Evolutionary conservation across 208 protist species (phyloP).

Genomic region (Acanthamoeba healyi): DNA sequence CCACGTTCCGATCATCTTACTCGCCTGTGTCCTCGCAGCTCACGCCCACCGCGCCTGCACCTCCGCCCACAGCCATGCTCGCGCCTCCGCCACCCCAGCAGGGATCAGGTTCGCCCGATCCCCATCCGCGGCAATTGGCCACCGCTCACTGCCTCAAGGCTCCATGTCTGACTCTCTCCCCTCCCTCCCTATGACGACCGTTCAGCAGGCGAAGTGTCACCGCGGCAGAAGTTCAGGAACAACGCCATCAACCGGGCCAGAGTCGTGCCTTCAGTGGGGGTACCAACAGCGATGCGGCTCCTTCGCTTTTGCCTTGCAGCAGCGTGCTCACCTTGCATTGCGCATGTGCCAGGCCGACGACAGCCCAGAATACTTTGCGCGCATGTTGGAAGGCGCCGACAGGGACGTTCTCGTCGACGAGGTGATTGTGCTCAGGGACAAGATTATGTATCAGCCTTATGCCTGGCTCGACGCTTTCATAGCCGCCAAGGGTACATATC

Average conservation of each 20-base stretch:
- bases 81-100: slow-evolving; percentile 49
- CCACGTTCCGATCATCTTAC: background rate
- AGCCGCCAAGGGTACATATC: slow-evolving; percentile 52
- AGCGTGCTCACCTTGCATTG: background rate
- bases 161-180: background rate
- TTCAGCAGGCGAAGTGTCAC: background rate
- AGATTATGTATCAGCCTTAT: slow-evolving; percentile 50
- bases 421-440: background rate
- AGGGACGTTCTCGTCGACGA: background rate
- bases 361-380: slow-evolving; percentile 26
- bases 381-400: slow-evolving; percentile 27
- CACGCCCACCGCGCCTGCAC: background rate
- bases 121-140: background rate
- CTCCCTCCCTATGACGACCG: background rate
- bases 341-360: slow-evolving; percentile 8
- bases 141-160: too few relatives aligned
- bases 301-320: background rate
- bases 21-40: background rate
- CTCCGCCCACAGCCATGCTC: background rate
- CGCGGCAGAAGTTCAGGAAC: slow-evolving; percentile 70
- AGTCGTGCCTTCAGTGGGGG: slow-evolving; percentile 21
- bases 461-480: slow-evolving; percentile 20
- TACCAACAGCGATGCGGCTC: background rate
- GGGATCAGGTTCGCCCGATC: background rate
- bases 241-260: slow-evolving; percentile 16